Percentiles rank a stretch among this genome's conserved stretches.
Evolutionary conservation across 2,329 filamentous ascomycete genomes (phyloP).

Genomic region (Keithomyces neogunnii): DNA sequence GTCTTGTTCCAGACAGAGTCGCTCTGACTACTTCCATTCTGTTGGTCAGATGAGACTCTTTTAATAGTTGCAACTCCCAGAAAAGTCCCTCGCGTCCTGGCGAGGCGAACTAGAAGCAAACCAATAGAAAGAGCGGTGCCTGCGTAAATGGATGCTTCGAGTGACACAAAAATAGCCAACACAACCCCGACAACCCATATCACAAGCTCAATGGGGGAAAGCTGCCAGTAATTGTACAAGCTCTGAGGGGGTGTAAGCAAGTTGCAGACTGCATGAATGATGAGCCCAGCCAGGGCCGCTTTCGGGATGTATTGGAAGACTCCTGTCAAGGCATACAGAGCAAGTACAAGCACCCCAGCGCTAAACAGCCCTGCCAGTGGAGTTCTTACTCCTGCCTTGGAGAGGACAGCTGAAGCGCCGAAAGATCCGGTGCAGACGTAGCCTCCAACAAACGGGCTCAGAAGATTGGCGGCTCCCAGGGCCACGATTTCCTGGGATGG

Average conservation of each 20-base stretch:
- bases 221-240: constrained; percentile 69
- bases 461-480: constrained; percentile 66
- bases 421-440: constrained; percentile 39
- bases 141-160: constrained; percentile 42
- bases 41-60: constrained; percentile 7
- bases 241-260: constrained; percentile 65
- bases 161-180: constrained; percentile 38
- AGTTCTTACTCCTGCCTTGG: constrained; percentile 73
- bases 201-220: constrained; percentile 63
- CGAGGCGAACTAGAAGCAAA: constrained; percentile 35
- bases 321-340: constrained; percentile 67
- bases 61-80: constrained; percentile 28
- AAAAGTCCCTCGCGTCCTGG: constrained; percentile 38
- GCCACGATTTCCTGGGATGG: constrained; percentile 74
- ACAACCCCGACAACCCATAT: constrained; percentile 71
- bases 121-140: constrained; percentile 34
- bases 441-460: constrained; percentile 64
- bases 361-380: constrained; percentile 74
- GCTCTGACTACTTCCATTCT: background rate
- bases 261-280: constrained; percentile 77
- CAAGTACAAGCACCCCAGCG: constrained; percentile 64
- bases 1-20: background rate
- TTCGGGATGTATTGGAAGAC: constrained; percentile 78
- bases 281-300: constrained; percentile 62
- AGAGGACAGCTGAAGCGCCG: constrained; percentile 70